A percentile compares a stretch with the other conserved stretches of the same genome.
These are phyloP conservation scores for Penicillium paxilli DNA, from an alignment of 495 filamentous ascomycete genomes.

Conservation along the genomic window DNA sequence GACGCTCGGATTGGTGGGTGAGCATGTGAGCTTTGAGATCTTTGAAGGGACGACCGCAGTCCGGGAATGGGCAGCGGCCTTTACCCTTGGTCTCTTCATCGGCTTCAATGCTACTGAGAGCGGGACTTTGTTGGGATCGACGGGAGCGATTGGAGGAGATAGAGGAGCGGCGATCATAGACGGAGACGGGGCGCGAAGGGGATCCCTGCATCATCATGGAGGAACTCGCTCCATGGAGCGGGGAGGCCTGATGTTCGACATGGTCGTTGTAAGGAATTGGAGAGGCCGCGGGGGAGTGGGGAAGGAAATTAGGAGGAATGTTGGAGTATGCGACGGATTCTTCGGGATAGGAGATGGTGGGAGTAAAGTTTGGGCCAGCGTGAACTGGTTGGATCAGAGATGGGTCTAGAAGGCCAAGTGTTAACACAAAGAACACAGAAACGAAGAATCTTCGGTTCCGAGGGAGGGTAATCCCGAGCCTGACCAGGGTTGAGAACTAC, in stretches of 20 bases:
- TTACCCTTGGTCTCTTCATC: constrained; percentile 67
- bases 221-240: constrained; percentile 22
- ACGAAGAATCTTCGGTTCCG: too few species aligned
- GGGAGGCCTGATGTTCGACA: constrained; percentile 29
- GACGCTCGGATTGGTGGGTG: constrained; percentile 89
- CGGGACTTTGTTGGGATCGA: constrained; percentile 54
- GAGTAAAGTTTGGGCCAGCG: constrained; percentile 26
- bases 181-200: constrained; percentile 36
- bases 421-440: too few species aligned
- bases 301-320: constrained; percentile 27
- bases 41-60: constrained; percentile 90
- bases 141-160: constrained; percentile 57
- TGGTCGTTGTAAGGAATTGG: constrained; percentile 31
- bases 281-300: constrained; percentile 37
- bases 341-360: constrained; percentile 38
- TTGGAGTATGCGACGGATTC: constrained; percentile 23
- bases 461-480: too few species aligned
- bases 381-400: constrained; percentile 54
- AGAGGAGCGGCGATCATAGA: constrained; percentile 52
- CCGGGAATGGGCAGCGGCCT: constrained; percentile 77
- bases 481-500: too few species aligned
- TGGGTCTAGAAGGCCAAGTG: constrained; percentile 47
- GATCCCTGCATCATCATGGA: constrained; percentile 41
- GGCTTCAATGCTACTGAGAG: constrained; percentile 50
- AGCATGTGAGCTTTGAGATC: constrained; percentile 95